phyloP scores from a whole-genome alignment of 441 rosid species.

The Gossypium davidsonii region DNA sequence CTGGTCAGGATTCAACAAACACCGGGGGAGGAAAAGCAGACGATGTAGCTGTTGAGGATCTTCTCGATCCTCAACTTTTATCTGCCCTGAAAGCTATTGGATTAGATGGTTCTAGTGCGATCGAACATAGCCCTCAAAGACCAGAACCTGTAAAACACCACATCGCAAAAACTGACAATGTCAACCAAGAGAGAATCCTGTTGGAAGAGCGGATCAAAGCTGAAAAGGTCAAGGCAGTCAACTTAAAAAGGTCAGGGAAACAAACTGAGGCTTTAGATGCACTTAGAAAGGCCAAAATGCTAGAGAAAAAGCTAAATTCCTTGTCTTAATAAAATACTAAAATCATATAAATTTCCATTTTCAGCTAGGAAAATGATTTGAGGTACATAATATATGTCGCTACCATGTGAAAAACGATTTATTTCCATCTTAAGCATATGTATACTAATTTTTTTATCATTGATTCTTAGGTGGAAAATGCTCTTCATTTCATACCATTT shows the following conservation, averaged over 20 bases:
- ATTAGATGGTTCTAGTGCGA: slow-evolving; percentile 33
- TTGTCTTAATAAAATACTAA: slow-evolving; percentile 25
- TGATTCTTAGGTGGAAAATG: neutral
- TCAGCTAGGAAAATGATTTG: neutral
- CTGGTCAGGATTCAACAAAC: slow-evolving; percentile 31
- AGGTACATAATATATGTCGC: neutral
- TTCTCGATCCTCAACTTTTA: slow-evolving; percentile 88
- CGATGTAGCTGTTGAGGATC: slow-evolving; percentile 64
- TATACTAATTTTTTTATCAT: neutral
- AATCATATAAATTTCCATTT: neutral
- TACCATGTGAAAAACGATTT: neutral
- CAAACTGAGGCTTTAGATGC: slow-evolving; percentile 91
- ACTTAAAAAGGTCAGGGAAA: slow-evolving; percentile 76
- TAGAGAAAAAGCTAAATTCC: slow-evolving; percentile 65
- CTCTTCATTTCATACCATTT: slow-evolving; percentile 4
- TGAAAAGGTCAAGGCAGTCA: slow-evolving; percentile 74
- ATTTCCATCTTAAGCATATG: neutral
- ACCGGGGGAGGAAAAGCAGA: slow-evolving; percentile 26
- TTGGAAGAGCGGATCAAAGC: slow-evolving; percentile 72
- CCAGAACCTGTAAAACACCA: slow-evolving; percentile 27
- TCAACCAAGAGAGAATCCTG: slow-evolving; percentile 37
- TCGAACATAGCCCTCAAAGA: slow-evolving; percentile 26
- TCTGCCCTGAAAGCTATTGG: slow-evolving; percentile 77
- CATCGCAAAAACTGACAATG: slow-evolving; percentile 30
- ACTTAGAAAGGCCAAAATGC: slow-evolving; percentile 66